Conservation (phyloP, 2,329 filamentous ascomycete species). For the Xylariaceae sp. region DNA sequence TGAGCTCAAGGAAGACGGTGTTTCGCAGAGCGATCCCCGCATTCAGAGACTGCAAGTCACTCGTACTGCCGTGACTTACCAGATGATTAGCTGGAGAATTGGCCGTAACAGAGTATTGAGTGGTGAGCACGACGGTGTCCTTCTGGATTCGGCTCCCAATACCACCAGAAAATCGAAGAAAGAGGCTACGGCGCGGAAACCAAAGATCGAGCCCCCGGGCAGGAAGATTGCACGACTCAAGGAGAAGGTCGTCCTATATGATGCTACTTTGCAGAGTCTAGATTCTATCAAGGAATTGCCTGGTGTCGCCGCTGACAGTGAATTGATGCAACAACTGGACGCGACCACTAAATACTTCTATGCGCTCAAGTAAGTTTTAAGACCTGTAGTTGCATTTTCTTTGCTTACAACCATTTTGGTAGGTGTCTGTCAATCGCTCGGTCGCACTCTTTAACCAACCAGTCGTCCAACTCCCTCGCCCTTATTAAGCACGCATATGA, state of each 20-base stretch:
- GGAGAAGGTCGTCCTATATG: slow-evolving; percentile 86
- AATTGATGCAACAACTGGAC: slow-evolving; percentile 74
- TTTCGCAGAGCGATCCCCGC: slow-evolving; percentile 76
- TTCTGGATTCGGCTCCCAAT: slow-evolving; percentile 47
- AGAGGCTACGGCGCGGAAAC: slow-evolving; percentile 44
- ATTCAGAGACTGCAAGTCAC: slow-evolving; percentile 94
- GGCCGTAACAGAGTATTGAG: slow-evolving; percentile 88
- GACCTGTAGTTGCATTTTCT: background rate
- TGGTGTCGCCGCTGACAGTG: slow-evolving; percentile 80
- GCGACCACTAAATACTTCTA: slow-evolving; percentile 80
- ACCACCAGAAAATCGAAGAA: slow-evolving; percentile 53
- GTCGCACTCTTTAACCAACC: slow-evolving; percentile 73
- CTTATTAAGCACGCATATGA: slow-evolving; percentile 72
- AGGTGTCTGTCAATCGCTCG: slow-evolving; percentile 82
- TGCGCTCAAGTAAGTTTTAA: slow-evolving; percentile 69
- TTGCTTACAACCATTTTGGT: slow-evolving; percentile 18
- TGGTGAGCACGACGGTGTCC: slow-evolving; percentile 75
- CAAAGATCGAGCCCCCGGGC: slow-evolving; percentile 59
- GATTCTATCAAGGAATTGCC: slow-evolving; percentile 87
- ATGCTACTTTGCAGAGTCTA: slow-evolving; percentile 85
- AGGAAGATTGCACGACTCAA: slow-evolving; percentile 77
- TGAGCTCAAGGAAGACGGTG: slow-evolving; percentile 78
- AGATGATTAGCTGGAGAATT: slow-evolving; percentile 90
- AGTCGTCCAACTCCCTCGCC: slow-evolving; percentile 77
- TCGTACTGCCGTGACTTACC: slow-evolving; percentile 89